Percentiles rank a stretch among this genome's conserved stretches.
These are phyloP conservation scores for Fomes fomentarius DNA, from an alignment of 1,284 basidiomycete species.

Conservation along the genomic window DNA sequence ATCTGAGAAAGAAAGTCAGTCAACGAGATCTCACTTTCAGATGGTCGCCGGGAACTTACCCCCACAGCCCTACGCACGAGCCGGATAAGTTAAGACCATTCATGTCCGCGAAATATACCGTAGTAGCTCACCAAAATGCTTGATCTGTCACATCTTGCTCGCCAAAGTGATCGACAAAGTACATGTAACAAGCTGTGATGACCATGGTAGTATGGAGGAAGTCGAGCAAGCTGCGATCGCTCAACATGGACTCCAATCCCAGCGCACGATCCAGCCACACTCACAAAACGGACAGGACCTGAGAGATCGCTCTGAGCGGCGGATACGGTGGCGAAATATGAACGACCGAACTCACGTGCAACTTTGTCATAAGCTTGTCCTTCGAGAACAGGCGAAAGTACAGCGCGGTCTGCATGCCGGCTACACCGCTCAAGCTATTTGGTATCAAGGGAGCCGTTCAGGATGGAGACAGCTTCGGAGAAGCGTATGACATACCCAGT, in stretches of 20 bases:
- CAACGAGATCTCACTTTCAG: too few species aligned
- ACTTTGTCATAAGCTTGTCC: conserved; percentile 23
- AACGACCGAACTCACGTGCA: conserved; percentile 24
- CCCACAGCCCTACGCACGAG: conserved; percentile 27
- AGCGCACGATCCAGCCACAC: background rate
- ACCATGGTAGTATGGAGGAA: conserved; percentile 29
- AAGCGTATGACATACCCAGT: conserved; percentile 20
- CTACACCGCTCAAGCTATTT: conserved; percentile 30
- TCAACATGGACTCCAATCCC: background rate
- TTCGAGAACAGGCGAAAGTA: conserved; percentile 20
- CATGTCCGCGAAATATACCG: too few species aligned
- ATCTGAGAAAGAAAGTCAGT: conserved; percentile 16
- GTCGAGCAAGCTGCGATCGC: conserved; percentile 25
- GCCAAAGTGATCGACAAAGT: conserved; percentile 28
- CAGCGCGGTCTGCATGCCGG: conserved; percentile 15
- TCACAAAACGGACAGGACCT: conserved; percentile 29
- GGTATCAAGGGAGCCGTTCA: background rate
- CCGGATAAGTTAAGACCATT: too few species aligned
- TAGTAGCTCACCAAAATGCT: conserved; percentile 31
- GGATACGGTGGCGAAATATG: background rate
- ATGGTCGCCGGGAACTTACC: too few species aligned
- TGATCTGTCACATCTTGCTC: conserved; percentile 22
- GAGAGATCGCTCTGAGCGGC: background rate
- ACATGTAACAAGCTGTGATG: conserved; percentile 26
- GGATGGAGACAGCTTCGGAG: background rate